Conservation (phyloP, 179 eudicot species). For the Vitellaria paradoxa region DNA sequence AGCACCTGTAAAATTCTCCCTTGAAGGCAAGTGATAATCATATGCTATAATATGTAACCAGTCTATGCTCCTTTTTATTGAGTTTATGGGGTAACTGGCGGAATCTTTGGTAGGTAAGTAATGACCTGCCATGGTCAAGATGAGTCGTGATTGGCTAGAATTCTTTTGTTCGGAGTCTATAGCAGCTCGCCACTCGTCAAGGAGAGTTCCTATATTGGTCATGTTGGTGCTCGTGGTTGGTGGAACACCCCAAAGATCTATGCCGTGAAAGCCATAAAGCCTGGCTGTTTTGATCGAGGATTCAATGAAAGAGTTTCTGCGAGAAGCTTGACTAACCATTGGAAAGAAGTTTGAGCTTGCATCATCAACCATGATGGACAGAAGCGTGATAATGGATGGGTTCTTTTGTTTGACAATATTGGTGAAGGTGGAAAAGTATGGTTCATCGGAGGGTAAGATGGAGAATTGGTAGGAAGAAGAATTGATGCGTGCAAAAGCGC, state of each 20-base stretch:
- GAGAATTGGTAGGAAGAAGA: conserved; percentile 23
- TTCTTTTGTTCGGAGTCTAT: conserved; percentile 17
- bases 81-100: conserved; percentile 24
- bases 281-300: conserved; percentile 36
- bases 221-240: conserved; percentile 7
- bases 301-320: conserved; percentile 31
- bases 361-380: neutral
- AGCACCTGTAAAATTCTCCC: conserved; percentile 23
- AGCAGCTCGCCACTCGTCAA: conserved; percentile 40
- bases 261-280: conserved; percentile 30
- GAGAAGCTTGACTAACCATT: conserved; percentile 16
- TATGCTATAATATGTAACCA: conserved; percentile 33
- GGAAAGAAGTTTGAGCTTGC: neutral
- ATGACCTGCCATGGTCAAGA: conserved; percentile 24
- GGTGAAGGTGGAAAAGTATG: conserved; percentile 36
- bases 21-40: conserved; percentile 28
- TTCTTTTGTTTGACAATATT: conserved; percentile 31
- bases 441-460: conserved; percentile 23
- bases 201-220: conserved; percentile 11
- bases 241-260: conserved; percentile 21
- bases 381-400: conserved; percentile 20
- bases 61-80: conserved; percentile 29
- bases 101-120: conserved; percentile 19
- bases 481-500: conserved; percentile 36
- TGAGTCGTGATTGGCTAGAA: conserved; percentile 6